Evolutionary conservation across 768 basidiomycete species (phyloP), one percentile per base, ranked within the genome.

Genomic region (Suillus sp.): DNA sequence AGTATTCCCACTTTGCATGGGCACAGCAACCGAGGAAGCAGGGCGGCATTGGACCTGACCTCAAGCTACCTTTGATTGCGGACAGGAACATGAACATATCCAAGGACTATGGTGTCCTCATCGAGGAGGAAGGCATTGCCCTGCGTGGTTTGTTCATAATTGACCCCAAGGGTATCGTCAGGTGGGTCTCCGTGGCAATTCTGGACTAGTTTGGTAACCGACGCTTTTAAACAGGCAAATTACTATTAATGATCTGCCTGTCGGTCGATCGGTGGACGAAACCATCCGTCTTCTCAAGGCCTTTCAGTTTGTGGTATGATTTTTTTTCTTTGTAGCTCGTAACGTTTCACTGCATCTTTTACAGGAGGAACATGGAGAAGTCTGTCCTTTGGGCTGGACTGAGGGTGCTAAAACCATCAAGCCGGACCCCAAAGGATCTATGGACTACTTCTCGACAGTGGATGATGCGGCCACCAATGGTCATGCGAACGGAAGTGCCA

Each of bases 241-340:
- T 68, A 93, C 92, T 61, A 81, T 96, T 65, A 96, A 96, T 73
- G 95, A 97, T 76, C 84, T 96, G 45, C 93, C 95, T 16, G 94
- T 96, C 56, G 95, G 95, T n/a, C 91, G 95, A 60, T 95, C 93
- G 3, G 95, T 96, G 60, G 94, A 95, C 42, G 95, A 97, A 80
- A 95, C 95, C 1, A 68, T 95, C 60, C 90, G 95, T 64, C 86
- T 97, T 56, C 80, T 97, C 78, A 88, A 96, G 77, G 95, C 95
- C 25, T 95, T 96, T 90, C 94, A 96, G 72, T 94, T 91, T 76
- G 87, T 86, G 14, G 91, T 92, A 71, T 47, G 87, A 16, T 3
- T 35, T 55, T 38, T n/a, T 55, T 59, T 32, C 14, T 50, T 27
- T 32, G 16, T n/a, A 51, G 59, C 25, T 4, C 10, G 51, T 38